Conservation (phyloP, 2,329 filamentous ascomycete species). For the Cordyceps javanica region DNA sequence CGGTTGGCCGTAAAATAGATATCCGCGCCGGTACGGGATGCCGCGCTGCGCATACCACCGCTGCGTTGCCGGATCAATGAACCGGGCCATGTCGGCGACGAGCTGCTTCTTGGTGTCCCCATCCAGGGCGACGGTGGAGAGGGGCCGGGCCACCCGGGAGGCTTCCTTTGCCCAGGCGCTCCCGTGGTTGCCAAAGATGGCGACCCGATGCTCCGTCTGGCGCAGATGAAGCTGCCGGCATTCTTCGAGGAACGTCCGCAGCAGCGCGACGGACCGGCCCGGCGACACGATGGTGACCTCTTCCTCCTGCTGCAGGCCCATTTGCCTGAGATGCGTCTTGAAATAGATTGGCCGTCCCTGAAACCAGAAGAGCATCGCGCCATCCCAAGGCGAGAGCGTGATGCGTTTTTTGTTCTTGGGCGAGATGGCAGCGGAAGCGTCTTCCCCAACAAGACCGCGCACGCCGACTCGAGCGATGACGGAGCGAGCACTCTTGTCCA, state of each 20-base stretch:
- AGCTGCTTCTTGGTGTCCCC: neutral
- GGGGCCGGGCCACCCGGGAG: neutral
- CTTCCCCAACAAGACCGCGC: neutral
- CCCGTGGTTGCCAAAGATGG: neutral
- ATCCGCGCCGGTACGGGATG: slow-evolving; percentile 40
- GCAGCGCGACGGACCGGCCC: neutral
- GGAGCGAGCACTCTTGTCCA: neutral
- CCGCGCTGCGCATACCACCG: slow-evolving; percentile 12
- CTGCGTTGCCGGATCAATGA: neutral
- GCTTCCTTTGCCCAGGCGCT: neutral
- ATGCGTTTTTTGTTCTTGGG: neutral
- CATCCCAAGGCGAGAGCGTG: neutral
- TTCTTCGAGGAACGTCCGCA: neutral
- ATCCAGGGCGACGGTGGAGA: neutral
- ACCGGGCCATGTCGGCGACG: neutral
- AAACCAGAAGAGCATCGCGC: neutral
- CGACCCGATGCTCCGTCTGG: neutral
- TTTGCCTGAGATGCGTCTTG: neutral
- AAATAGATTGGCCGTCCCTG: neutral
- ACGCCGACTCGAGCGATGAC: neutral
- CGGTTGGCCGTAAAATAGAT: slow-evolving; percentile 58
- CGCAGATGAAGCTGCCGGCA: neutral
- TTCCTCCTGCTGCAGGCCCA: neutral
- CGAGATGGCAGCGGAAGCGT: neutral
- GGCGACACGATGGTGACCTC: neutral